Percentiles rank a stretch among this genome's conserved stretches.
Conservation (phyloP, 129 eudicot genomes). For the Deinandra increscens region DNA sequence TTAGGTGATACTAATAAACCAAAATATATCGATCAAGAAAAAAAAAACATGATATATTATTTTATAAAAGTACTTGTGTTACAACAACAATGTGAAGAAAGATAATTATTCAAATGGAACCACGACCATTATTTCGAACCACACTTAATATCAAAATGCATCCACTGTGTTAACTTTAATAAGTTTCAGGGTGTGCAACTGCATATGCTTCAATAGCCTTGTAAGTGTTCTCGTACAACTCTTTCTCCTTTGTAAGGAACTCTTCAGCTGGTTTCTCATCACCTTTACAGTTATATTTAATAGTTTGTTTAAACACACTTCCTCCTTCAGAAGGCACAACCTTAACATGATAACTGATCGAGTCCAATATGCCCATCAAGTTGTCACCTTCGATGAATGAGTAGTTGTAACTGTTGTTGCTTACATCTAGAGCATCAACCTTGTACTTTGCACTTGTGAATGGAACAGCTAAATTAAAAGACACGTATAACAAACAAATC, state of each 20-base stretch:
- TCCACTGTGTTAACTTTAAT: neutral
- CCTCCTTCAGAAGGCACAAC: constrained; percentile 18
- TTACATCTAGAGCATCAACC: neutral
- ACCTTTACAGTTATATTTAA: constrained; percentile 1
- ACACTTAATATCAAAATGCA: neutral
- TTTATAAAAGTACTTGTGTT: too few relatives aligned
- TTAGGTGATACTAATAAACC: too few relatives aligned
- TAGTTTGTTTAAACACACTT: neutral
- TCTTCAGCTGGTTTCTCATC: constrained; percentile 11
- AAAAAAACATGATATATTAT: too few relatives aligned
- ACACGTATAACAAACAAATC: neutral
- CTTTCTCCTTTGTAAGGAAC: neutral
- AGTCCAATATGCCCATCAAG: constrained; percentile 19
- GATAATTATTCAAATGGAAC: too few relatives aligned
- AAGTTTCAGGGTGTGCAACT: neutral
- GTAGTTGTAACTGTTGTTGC: constrained; percentile 3
- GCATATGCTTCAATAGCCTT: constrained; percentile 6
- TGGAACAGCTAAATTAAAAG: neutral
- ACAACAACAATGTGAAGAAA: too few relatives aligned
- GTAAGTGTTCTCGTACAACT: constrained; percentile 3
- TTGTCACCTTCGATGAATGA: too few relatives aligned
- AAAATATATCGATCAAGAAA: too few relatives aligned
- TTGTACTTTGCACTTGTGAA: constrained; percentile 11
- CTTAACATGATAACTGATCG: constrained; percentile 5
- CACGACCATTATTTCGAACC: neutral